Evolutionary conservation across 2,329 filamentous ascomycete species (phyloP), one percentile per base, ranked within the genome.

Genomic region (Corinectria fuckeliana): DNA sequence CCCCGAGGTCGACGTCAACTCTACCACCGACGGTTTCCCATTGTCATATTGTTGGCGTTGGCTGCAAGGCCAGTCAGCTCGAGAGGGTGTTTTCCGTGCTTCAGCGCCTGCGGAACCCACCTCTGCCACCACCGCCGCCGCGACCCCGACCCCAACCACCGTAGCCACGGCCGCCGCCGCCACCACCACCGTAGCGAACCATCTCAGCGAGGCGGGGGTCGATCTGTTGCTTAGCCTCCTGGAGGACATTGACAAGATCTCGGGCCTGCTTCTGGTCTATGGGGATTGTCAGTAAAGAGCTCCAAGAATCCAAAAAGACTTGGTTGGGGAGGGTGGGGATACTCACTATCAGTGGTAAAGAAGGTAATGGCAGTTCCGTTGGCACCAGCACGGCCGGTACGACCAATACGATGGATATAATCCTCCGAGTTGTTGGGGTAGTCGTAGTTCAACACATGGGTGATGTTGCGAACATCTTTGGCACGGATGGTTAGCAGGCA

Each of bases 391-490:
- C 94, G 91, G 72, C 95, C 94, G 72, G 95, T 98, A 82, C 95
- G 91, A 73, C 95, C 95, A 78, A 94, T 95, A 78, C 95, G 91
- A 77, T 97, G 95, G 71, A 98, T 96, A 75, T 98, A 98, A 76
- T 98, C 94, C 83, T 99, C 95, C 74, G 95, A 88, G 81, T 98
- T 98, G 85, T 98, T 98, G 79, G 94, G 94, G 81, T 98, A 98
- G 80, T 98, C 95, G 91, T 98, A 97, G 89, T 98, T 98, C 83
- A 99, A 87, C 82, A 99, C 95, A 84, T 99, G 95, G 82, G 95
- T 98, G 84, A 99, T 99, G 87, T 99, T 96, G 83, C 93, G 94
- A 85, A 99, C 95, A 91, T 99, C 95, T 98, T 97, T 76, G 75
- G 60, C 73, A 75, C 82, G 77, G 85, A 79, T 87, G 85, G 91